Evolutionary conservation across 352 stramenopile genomes (phyloP).

Genomic region (Pythium plurisporium): DNA sequence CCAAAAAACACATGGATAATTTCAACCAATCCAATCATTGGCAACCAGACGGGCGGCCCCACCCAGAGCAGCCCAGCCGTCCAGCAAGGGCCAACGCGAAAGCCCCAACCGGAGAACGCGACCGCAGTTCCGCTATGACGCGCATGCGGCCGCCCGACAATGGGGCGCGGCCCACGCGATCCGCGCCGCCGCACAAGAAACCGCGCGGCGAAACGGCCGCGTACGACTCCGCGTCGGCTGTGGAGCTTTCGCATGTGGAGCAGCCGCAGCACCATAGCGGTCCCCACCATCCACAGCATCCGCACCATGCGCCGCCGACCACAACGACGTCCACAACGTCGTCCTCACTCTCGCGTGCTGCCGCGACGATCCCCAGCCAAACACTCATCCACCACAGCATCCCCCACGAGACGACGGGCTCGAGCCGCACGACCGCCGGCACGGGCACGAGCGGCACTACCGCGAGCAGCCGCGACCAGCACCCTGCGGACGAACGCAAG

Average conservation of each 20-base stretch:
- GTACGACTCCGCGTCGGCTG: background rate
- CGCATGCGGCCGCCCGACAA: background rate
- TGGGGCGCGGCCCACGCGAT: background rate
- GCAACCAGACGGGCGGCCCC: too few species aligned
- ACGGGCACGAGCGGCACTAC: background rate
- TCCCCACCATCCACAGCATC: background rate
- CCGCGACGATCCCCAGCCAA: background rate
- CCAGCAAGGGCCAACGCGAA: background rate
- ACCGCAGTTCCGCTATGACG: background rate
- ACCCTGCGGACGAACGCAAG: conserved; percentile 14
- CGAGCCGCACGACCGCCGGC: conserved; percentile 5
- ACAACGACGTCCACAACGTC: too few species aligned
- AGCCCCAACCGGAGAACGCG: background rate
- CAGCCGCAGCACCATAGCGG: background rate
- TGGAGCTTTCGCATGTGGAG: too few species aligned
- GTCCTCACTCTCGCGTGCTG: background rate
- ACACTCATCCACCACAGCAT: background rate
- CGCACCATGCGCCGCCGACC: background rate
- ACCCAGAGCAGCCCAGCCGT: background rate
- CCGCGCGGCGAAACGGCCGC: conserved; percentile 6
- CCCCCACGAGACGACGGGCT: background rate
- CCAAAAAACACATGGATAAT: background rate
- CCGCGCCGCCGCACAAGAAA: conserved; percentile 4
- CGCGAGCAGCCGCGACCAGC: background rate
- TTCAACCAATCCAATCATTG: background rate